These are phyloP conservation scores for Solidago caesia DNA, from an alignment of 129 eudicot species.

Conservation along the genomic window DNA sequence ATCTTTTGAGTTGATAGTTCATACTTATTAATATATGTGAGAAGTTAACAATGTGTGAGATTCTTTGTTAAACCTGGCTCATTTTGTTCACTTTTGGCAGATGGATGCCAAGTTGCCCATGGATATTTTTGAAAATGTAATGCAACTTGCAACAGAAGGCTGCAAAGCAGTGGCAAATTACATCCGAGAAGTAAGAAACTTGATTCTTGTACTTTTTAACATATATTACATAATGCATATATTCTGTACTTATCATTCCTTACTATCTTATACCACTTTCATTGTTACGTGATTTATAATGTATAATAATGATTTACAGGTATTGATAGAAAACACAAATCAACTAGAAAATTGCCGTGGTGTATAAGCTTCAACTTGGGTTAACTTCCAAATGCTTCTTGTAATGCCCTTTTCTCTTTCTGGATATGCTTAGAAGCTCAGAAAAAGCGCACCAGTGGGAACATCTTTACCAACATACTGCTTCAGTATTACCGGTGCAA, in stretches of 20 bases:
- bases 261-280: neutral
- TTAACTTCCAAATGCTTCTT: neutral
- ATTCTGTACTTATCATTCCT: neutral
- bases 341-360: constrained; percentile 52
- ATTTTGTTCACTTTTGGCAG: constrained; percentile 35
- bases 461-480: neutral
- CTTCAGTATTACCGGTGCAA: neutral
- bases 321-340: constrained; percentile 79
- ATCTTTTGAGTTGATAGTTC: constrained; percentile 4
- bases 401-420: neutral
- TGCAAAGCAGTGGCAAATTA: constrained; percentile 93
- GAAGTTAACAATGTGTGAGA: neutral
- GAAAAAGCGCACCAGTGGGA: neutral
- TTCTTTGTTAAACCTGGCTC: neutral
- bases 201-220: constrained; percentile 2
- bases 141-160: constrained; percentile 92
- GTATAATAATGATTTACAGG: constrained; percentile 41
- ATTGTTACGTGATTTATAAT: constrained; percentile 1
- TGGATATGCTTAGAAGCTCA: neutral
- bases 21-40: neutral
- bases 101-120: constrained; percentile 90
- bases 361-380: neutral
- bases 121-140: constrained; percentile 77
- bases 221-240: neutral
- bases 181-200: constrained; percentile 72